Conservation (phyloP, 176 grass and related monocot genomes). For the Oryza rufipogon region DNA sequence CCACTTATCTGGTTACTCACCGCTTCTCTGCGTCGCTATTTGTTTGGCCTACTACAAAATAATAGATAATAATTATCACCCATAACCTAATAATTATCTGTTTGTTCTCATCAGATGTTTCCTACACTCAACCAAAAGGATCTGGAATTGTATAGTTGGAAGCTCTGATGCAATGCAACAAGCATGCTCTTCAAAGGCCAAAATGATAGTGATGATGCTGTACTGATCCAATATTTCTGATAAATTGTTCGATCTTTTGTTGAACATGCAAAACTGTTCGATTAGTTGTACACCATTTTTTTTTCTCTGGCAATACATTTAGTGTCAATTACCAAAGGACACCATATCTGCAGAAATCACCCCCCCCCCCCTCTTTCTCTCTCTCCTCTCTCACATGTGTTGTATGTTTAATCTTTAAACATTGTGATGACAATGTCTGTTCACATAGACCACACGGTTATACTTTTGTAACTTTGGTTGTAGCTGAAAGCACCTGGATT, state of each 20-base stretch:
- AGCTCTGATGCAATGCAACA: neutral
- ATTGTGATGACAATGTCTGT: neutral
- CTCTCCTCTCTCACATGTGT: neutral
- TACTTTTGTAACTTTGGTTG: conserved; percentile 28
- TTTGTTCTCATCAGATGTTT: conserved; percentile 45
- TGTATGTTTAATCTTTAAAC: neutral
- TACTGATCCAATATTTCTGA: conserved; percentile 10
- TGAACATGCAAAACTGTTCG: neutral
- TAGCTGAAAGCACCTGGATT: neutral
- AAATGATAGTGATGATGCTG: neutral
- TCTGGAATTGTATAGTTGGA: conserved; percentile 30
- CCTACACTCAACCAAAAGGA: conserved; percentile 11
- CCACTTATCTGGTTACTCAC: conserved; percentile 1
- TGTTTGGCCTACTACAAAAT: conserved; percentile 30
- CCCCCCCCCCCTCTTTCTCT: too few species aligned
- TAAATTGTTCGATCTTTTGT: neutral
- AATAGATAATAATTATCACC: conserved; percentile 6
- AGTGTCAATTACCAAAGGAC: conserved; percentile 10
- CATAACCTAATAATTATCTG: conserved; percentile 37
- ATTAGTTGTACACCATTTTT: neutral
- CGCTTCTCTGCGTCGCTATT: conserved; percentile 13
- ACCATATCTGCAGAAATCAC: neutral
- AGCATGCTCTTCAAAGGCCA: neutral
- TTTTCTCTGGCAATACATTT: neutral
- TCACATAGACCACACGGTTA: neutral